Base-by-base conservation (phyloP, 169 alveolate genomes). In the Cystoisospora suis region DNA sequence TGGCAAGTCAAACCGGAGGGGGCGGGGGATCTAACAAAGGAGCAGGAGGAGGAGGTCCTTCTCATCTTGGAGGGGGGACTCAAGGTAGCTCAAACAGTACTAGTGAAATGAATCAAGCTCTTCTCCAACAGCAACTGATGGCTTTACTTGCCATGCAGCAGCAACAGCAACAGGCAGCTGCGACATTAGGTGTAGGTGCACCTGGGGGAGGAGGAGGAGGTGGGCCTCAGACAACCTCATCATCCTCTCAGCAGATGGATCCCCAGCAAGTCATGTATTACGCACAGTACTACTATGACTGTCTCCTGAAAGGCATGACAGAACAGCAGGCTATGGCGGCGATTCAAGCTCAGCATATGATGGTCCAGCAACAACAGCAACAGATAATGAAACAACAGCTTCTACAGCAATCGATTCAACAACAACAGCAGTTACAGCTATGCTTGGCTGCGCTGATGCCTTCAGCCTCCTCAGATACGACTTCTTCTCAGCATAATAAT, bases 291-390 rank as follows among this genome's bases (percentile, higher is more conserved):
- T 70, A 70, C 81, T 70, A 70, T 29, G 23, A 47, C 23, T 32
- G 42, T n/a, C 42, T 70, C 49, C 81, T 70, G 34, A 70, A 36
- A 44, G 81, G 81, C 6, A 70, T 70, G 81, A 15, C 81, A 12
- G 49, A 70, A 47, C 81, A 70, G 23, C 81, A 59, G 29, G 75
- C 75, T 4, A 36, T 36, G 7, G 75, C 23, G 4, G 23, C 29
- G 15, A 47, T 70, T 6, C 81, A 70, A 47, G 46, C 81, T 20
- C 81, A 70, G 23, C 81, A 70, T n/a, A n/a, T n/a, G 45, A 12
- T 70, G 46, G 53, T 70, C 49, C 81, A 70, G 46, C 81, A 36
- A n/a, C 81, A 70, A 47, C 81, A 70, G 27, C 49, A 70, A 29
- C 49, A 70, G 23, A 12, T 70, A 29, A 34, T 70, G 81, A 70